Conservation (phyloP, 73 alveolate genomes). For the Paramecium pentaurelia region DNA sequence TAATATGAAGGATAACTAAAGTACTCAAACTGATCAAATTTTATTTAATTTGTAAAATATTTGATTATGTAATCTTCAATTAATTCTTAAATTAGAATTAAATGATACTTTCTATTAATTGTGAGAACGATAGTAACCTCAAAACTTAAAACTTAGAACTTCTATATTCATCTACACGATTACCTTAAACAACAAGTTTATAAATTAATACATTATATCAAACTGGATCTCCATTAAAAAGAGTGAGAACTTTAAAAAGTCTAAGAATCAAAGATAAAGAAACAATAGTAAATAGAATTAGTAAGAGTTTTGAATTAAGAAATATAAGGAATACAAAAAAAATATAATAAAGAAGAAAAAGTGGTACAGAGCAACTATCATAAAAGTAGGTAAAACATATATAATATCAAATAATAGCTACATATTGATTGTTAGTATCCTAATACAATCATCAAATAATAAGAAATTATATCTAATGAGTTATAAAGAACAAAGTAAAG, state of each 20-base stretch:
- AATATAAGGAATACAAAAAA: not conserved
- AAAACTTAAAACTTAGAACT: not conserved
- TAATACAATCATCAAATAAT: not conserved
- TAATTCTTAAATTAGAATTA: not conserved
- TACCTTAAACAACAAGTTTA: not conserved
- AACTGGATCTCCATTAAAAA: not conserved
- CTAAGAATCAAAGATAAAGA: not conserved
- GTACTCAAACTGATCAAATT: not conserved
- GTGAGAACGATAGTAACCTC: not conserved
- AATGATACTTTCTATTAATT: not conserved
- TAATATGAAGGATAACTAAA: too few relatives aligned
- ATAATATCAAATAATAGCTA: not conserved
- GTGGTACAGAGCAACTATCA: not conserved
- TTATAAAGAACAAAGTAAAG: not conserved
- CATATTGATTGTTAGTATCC: not conserved
- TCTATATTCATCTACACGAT: not conserved
- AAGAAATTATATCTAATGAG: not conserved
- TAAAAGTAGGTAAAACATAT: not conserved
- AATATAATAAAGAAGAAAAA: not conserved
- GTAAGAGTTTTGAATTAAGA: not conserved
- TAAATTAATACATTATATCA: not conserved
- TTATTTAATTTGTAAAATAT: not conserved
- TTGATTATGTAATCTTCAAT: not conserved
- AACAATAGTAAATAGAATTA: not conserved
- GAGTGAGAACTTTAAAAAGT: not conserved